A percentile compares a stretch with the other conserved stretches of the same genome.
phyloP scores from a whole-genome alignment of 305 asterid genomes.

The Lippia alba region DNA sequence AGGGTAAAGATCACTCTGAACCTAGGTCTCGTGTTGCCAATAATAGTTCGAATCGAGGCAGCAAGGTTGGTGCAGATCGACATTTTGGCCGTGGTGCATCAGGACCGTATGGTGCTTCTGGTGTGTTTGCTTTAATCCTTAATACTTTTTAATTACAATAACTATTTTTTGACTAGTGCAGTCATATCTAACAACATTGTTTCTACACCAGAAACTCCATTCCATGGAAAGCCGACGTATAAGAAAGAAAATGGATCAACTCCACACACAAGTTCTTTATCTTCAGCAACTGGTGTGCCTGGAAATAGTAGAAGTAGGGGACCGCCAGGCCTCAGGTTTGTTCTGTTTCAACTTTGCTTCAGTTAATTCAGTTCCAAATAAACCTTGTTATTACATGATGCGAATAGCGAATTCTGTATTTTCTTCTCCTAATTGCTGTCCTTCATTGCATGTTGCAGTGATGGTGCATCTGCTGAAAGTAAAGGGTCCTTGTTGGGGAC shows the following conservation, averaged over 20 bases:
- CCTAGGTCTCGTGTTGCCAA: slow-evolving; percentile 67
- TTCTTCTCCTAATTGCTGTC: no score
- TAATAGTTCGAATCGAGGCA: slow-evolving; percentile 62
- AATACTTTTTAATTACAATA: slow-evolving; percentile 2
- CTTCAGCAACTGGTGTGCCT: slow-evolving; percentile 51
- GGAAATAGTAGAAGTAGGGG: slow-evolving; percentile 60
- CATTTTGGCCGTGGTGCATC: slow-evolving; percentile 61
- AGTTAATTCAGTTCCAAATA: not conserved
- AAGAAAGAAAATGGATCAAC: slow-evolving; percentile 75
- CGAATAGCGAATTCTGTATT: not conserved
- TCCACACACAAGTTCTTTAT: slow-evolving; percentile 47
- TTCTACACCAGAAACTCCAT: slow-evolving; percentile 57
- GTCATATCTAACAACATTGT: slow-evolving; percentile 14
- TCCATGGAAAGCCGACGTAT: slow-evolving; percentile 57
- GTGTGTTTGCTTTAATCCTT: slow-evolving; percentile 41
- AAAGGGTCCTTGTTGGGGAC: slow-evolving; percentile 48
- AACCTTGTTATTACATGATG: slow-evolving; percentile 7
- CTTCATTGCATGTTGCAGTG: slow-evolving; percentile 52
- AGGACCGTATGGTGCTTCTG: slow-evolving; percentile 53
- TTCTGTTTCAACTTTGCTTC: slow-evolving; percentile 21
- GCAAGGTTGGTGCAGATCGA: slow-evolving; percentile 64
- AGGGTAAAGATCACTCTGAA: slow-evolving; percentile 76
- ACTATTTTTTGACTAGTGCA: not conserved
- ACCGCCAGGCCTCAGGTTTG: slow-evolving; percentile 61
- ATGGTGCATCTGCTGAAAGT: slow-evolving; percentile 49